phyloP scores from a whole-genome alignment of 2,329 filamentous ascomycete genomes.

The Calonectria hongkongensis region DNA sequence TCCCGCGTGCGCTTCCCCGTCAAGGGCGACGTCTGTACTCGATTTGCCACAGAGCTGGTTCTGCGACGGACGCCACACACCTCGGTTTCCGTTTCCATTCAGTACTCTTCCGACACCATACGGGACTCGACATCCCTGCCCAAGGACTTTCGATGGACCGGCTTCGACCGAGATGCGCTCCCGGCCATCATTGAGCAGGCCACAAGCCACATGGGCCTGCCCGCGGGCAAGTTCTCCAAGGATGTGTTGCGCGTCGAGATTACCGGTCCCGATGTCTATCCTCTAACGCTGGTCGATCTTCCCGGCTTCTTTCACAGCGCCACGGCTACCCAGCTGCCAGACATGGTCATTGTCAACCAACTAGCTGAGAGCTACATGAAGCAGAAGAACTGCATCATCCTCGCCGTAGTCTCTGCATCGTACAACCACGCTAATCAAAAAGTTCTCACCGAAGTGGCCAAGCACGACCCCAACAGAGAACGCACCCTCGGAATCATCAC shows the following conservation, averaged over 20 bases:
- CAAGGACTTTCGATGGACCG: conserved; percentile 29
- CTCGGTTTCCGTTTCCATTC: conserved; percentile 56
- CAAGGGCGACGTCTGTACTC: conserved; percentile 76
- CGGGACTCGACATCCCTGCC: conserved; percentile 1
- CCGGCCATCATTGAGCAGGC: conserved; percentile 62
- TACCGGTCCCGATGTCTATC: conserved; percentile 27
- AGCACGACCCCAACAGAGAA: conserved; percentile 22
- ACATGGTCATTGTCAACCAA: conserved; percentile 22
- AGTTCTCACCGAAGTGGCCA: conserved; percentile 55
- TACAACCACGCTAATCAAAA: conserved; percentile 41
- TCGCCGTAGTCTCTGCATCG: conserved; percentile 26
- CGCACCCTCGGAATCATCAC: conserved; percentile 37
- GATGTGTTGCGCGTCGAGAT: conserved; percentile 31
- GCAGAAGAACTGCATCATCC: conserved; percentile 33
- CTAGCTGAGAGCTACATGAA: conserved; percentile 24
- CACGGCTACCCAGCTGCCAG: conserved; percentile 7
- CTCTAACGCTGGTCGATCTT: conserved; percentile 30
- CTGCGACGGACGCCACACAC: conserved; percentile 66
- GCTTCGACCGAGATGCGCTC: conserved; percentile 52
- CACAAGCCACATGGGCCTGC: conserved; percentile 69
- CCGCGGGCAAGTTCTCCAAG: conserved; percentile 42
- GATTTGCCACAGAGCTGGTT: conserved; percentile 78
- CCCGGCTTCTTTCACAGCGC: conserved; percentile 55
- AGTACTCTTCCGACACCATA: conserved; percentile 40
- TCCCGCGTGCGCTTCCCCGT: conserved; percentile 76